These are phyloP conservation scores for Ceratobasidium sp. DNA, from an alignment of 1,284 basidiomycete species.

Conservation along the genomic window DNA sequence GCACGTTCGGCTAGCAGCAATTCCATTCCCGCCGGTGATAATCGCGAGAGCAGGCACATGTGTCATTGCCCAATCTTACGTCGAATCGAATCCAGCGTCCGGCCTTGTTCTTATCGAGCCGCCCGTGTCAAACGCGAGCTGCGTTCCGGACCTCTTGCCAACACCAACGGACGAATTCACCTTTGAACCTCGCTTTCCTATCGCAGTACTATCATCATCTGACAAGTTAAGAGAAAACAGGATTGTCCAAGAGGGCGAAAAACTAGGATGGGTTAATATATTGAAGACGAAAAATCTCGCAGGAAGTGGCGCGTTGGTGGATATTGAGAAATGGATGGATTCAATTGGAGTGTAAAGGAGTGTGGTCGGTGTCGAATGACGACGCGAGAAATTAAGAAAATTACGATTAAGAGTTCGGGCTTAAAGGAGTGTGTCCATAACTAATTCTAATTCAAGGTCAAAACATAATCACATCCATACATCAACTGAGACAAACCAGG, in stretches of 20 bases:
- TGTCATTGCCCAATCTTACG: slow-evolving; percentile 71
- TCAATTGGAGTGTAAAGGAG: slow-evolving; percentile 34
- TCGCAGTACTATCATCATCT: slow-evolving; percentile 63
- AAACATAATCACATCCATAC: slow-evolving; percentile 15
- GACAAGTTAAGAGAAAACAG: slow-evolving; percentile 53
- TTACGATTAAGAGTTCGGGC: background rate
- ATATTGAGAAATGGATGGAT: slow-evolving; percentile 40
- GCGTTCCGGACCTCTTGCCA: slow-evolving; percentile 53
- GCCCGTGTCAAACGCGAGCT: slow-evolving; percentile 57
- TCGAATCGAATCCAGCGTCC: slow-evolving; percentile 70
- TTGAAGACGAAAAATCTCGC: slow-evolving; percentile 10
- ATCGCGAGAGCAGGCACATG: slow-evolving; percentile 63
- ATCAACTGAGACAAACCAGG: slow-evolving; percentile 4
- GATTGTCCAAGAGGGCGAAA: slow-evolving; percentile 55
- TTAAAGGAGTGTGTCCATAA: slow-evolving; percentile 25
- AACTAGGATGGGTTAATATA: slow-evolving; percentile 24
- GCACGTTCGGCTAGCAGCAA: slow-evolving; percentile 58
- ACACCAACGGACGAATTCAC: slow-evolving; percentile 62
- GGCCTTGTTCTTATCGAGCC: slow-evolving; percentile 71
- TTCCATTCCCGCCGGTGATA: slow-evolving; percentile 72
- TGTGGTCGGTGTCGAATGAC: background rate
- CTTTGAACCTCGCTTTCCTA: slow-evolving; percentile 72
- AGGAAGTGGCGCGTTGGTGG: slow-evolving; percentile 30
- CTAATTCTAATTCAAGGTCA: slow-evolving; percentile 31
- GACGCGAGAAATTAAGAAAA: background rate